These are phyloP conservation scores for Setaria viridis DNA, from an alignment of 202 grass and related monocot genomes.

Conservation along the genomic window DNA sequence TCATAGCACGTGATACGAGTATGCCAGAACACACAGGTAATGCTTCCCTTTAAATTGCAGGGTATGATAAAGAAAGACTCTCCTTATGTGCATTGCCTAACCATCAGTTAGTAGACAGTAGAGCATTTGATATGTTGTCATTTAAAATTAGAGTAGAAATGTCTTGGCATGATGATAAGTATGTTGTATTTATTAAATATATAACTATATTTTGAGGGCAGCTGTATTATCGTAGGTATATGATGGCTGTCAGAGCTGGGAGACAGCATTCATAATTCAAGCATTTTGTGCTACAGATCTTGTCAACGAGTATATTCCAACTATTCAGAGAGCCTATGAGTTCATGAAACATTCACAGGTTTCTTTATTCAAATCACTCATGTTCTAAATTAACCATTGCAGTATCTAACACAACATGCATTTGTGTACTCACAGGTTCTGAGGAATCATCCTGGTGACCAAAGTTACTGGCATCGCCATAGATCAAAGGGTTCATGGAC, in stretches of 20 bases:
- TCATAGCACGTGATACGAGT: too few species aligned
- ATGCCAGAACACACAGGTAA: too few species aligned
- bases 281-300: constrained; percentile 55
- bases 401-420: not conserved
- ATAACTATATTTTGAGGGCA: too few species aligned
- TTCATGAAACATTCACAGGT: constrained; percentile 70
- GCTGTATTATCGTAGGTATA: constrained; percentile 34
- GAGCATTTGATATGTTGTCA: not conserved
- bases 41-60: not conserved
- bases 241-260: constrained; percentile 62
- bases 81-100: not conserved
- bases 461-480: constrained; percentile 51
- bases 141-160: not conserved
- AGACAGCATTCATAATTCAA: constrained; percentile 65
- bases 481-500: constrained; percentile 55
- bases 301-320: constrained; percentile 45
- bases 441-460: constrained; percentile 43
- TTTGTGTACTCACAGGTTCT: constrained; percentile 21
- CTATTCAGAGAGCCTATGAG: constrained; percentile 51
- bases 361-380: not conserved
- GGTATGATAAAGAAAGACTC: not conserved
- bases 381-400: not conserved
- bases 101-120: not conserved
- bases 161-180: not conserved
- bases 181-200: not conserved